Evolutionary conservation across 177 flowering plant species (phyloP).

Genomic region (Vitis hybrid): DNA sequence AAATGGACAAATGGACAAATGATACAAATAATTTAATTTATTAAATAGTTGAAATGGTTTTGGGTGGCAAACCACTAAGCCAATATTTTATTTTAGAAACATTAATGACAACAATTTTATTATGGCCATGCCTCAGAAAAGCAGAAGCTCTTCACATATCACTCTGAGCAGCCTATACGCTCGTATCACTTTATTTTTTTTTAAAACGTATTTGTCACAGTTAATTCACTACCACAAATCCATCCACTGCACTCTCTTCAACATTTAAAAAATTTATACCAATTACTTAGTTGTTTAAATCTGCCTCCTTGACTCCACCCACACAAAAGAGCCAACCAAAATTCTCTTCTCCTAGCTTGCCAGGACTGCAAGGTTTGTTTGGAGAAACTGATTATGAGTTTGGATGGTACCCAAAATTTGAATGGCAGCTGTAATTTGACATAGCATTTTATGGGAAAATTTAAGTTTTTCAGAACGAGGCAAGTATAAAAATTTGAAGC

Average conservation of each 20-base stretch:
- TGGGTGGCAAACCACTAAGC: conserved; percentile 21
- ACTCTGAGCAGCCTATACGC: conserved; percentile 17
- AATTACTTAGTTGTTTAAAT: background rate
- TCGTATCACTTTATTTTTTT: conserved; percentile 18
- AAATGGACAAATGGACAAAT: too few relatives aligned
- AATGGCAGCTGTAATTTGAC: too few relatives aligned
- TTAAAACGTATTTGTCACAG: background rate
- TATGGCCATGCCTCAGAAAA: background rate
- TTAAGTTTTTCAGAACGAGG: too few relatives aligned
- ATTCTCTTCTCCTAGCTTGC: too few relatives aligned
- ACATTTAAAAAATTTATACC: background rate
- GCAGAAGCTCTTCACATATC: conserved; percentile 1
- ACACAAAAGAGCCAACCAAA: background rate
- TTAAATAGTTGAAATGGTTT: conserved; percentile 1
- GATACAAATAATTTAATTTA: background rate
- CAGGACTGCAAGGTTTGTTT: too few relatives aligned
- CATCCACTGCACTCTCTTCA: background rate
- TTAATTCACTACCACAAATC: conserved; percentile 3
- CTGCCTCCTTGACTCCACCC: conserved; percentile 4
- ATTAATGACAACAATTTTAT: background rate
- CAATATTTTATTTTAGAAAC: conserved; percentile 3
- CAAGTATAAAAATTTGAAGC: too few relatives aligned
- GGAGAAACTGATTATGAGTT: too few relatives aligned
- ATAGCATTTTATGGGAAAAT: too few relatives aligned
- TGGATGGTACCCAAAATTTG: too few relatives aligned